A percentile compares a stretch with the other conserved stretches of the same genome.
phyloP scores from a whole-genome alignment of 495 filamentous ascomycete genomes.

The Penicillium atrosanguineum region DNA sequence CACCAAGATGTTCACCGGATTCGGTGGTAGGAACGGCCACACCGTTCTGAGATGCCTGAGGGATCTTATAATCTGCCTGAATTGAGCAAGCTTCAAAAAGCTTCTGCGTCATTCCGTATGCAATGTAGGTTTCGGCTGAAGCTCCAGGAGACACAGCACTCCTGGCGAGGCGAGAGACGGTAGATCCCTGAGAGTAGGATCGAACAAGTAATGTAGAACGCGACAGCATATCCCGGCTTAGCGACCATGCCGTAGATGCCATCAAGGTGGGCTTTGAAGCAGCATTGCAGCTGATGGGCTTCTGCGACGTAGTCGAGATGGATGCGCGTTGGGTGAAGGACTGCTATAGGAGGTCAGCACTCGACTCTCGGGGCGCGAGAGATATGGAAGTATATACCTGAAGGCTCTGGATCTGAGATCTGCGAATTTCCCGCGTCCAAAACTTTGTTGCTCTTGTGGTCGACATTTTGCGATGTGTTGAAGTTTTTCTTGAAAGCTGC shows the following conservation, averaged over 20 bases:
- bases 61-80: constrained; percentile 73
- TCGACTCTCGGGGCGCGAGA: neutral
- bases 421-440: constrained; percentile 16
- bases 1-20: constrained; percentile 74
- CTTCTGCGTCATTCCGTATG: constrained; percentile 72
- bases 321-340: constrained; percentile 10
- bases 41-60: constrained; percentile 52
- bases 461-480: constrained; percentile 16
- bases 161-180: constrained; percentile 31
- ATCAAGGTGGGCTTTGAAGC: neutral
- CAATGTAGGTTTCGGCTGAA: constrained; percentile 66
- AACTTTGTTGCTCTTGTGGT: constrained; percentile 20
- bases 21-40: constrained; percentile 59
- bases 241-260: neutral
- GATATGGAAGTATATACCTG: constrained; percentile 7
- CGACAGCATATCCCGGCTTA: neutral
- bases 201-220: neutral
- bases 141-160: constrained; percentile 35
- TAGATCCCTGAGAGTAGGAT: constrained; percentile 14
- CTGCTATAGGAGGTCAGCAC: constrained; percentile 8
- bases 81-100: constrained; percentile 73
- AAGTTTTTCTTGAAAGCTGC: neutral
- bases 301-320: constrained; percentile 5
- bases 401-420: constrained; percentile 8
- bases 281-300: neutral